Percentiles rank a stretch among this genome's conserved stretches.
Evolutionary conservation across 2,329 filamentous ascomycete genomes (phyloP).

Genomic region (Trichoderma gracile): DNA sequence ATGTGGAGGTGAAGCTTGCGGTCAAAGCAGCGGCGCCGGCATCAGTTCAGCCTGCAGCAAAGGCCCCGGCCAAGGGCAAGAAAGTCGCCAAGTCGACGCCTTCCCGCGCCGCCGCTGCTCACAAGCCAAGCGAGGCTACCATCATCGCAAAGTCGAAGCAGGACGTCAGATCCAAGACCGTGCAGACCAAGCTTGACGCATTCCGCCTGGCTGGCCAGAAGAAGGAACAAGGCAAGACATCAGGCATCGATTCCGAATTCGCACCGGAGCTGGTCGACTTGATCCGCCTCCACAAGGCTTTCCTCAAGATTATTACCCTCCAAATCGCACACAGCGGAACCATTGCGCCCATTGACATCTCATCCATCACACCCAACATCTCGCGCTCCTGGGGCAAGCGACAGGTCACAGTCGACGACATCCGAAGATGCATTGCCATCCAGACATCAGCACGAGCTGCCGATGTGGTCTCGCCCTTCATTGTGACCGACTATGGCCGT

Average conservation of each 20-base stretch:
- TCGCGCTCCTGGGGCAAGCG: constrained; percentile 73
- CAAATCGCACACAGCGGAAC: constrained; percentile 70
- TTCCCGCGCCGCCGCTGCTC: constrained; percentile 35
- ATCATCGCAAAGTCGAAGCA: constrained; percentile 37
- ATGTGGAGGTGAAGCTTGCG: background rate
- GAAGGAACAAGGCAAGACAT: constrained; percentile 26
- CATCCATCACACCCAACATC: constrained; percentile 60
- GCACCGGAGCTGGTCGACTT: constrained; percentile 60
- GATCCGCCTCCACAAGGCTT: constrained; percentile 63
- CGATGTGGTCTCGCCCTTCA: constrained; percentile 41
- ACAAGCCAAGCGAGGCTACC: constrained; percentile 38
- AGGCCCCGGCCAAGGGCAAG: constrained; percentile 35
- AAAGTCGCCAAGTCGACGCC: constrained; percentile 35
- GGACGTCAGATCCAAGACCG: constrained; percentile 34
- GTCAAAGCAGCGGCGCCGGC: background rate
- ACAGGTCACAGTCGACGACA: constrained; percentile 63
- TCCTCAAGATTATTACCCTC: constrained; percentile 67
- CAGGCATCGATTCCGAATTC: constrained; percentile 36
- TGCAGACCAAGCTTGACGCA: constrained; percentile 45
- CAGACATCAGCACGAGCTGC: constrained; percentile 44
- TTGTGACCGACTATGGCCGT: constrained; percentile 54
- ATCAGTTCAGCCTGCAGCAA: constrained; percentile 8
- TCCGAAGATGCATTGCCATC: constrained; percentile 67
- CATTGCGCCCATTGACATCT: constrained; percentile 63
- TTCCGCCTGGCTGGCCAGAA: constrained; percentile 40